Conservation (phyloP, 139 green algal species). For the Chlorella sp. region DNA sequence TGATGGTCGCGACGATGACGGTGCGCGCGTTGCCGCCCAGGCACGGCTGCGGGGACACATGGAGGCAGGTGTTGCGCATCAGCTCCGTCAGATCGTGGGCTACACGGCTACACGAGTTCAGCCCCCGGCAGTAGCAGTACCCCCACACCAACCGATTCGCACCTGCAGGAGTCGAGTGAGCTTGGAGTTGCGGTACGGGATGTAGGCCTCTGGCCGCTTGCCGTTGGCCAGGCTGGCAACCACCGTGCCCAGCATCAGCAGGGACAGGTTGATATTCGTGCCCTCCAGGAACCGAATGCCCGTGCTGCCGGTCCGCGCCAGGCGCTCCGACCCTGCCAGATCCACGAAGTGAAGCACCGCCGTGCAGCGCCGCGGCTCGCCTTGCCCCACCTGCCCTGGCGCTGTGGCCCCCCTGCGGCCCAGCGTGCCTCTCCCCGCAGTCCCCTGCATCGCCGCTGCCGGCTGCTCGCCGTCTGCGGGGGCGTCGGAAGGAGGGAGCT, state of each 20-base stretch:
- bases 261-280: slow-evolving; percentile 42
- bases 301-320: slow-evolving; percentile 26
- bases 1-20: slow-evolving; percentile 34
- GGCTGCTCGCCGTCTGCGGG: not conserved
- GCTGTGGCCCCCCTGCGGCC: not conserved
- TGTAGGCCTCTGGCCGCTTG: slow-evolving; percentile 24
- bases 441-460: not conserved
- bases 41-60: slow-evolving; percentile 24
- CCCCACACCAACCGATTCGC: no score
- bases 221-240: slow-evolving; percentile 32
- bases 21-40: slow-evolving; percentile 40
- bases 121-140: no score
- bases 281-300: slow-evolving; percentile 33
- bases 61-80: no score
- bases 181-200: slow-evolving; percentile 64
- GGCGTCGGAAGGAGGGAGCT: not conserved
- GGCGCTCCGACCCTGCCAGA: slow-evolving; percentile 42
- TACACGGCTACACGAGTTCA: no score
- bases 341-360: slow-evolving; percentile 41
- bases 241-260: slow-evolving; percentile 46
- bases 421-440: not conserved
- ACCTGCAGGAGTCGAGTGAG: slow-evolving; percentile 57
- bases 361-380: slow-evolving; percentile 7
- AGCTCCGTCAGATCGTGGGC: no score
- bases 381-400: no score